phyloP scores from a whole-genome alignment of 768 basidiomycete genomes.

The Hysterangium stoloniferum region DNA sequence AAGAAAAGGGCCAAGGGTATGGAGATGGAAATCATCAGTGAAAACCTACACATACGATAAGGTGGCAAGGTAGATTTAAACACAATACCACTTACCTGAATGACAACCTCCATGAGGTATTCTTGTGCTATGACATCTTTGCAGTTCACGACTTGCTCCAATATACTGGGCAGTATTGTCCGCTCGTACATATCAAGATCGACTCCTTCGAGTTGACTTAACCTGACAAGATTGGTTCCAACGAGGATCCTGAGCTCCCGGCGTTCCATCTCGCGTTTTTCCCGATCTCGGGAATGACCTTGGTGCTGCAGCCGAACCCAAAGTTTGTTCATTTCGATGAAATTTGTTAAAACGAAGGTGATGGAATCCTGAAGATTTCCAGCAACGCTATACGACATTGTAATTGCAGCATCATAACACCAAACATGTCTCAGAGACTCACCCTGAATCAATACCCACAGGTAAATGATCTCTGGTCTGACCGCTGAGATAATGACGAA shows the following conservation, averaged over 20 bases:
- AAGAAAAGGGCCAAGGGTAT: constrained; percentile 92
- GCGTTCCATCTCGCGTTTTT: constrained; percentile 95
- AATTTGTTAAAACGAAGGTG: constrained; percentile 93
- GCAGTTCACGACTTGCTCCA: constrained; percentile 97
- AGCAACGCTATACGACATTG: constrained; percentile 45
- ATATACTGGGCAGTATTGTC: constrained; percentile 81
- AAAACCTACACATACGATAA: constrained; percentile 57
- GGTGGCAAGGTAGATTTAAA: not conserved
- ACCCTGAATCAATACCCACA: constrained; percentile 79
- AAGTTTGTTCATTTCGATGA: constrained; percentile 99
- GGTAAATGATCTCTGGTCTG: constrained; percentile 97
- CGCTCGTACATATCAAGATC: constrained; percentile 87
- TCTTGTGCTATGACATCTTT: constrained; percentile 99
- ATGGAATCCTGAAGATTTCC: constrained; percentile 95
- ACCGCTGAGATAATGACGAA: constrained; percentile 93
- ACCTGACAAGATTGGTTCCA: constrained; percentile 93
- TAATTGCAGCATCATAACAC: not conserved
- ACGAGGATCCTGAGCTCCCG: constrained; percentile 93
- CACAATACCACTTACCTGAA: constrained; percentile 55
- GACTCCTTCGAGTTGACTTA: constrained; percentile 93
- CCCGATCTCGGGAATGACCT: constrained; percentile 93
- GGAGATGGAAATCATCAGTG: constrained; percentile 96
- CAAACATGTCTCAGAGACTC: constrained; percentile 1
- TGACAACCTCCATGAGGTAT: constrained; percentile 99
- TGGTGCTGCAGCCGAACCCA: constrained; percentile 99